Base-by-base conservation (phyloP, 306 rosid species). In the Hylodesmum podocarpum region DNA sequence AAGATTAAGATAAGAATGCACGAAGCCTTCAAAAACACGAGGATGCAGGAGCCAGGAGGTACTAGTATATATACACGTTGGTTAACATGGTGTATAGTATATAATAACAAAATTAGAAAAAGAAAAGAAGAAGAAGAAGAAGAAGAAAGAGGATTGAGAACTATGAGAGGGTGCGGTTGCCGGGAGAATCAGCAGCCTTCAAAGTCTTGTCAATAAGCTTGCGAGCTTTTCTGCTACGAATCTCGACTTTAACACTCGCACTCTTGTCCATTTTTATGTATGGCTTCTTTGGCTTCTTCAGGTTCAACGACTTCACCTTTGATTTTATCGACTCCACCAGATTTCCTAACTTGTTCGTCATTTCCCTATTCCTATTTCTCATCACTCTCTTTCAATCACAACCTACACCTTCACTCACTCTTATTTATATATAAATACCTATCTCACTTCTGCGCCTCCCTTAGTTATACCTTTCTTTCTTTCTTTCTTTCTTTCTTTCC, bases 241-340 rank as follows among this genome's bases (percentile, higher is more conserved):
- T 95, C 89, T 95, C 98, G 0, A 95, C 96, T 84, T 69, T 88
- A 1, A 95, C 96, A 58, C 97, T 95, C 1, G 97, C 88, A 81
- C 98, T 95, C 78, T 95, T 92, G 70, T 92, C 98, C 88, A 95
- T 92, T 83, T 90, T 95, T 1, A 95, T 11, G 82, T 95, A 92
- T 0, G 96, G 87, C 64, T 92, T 91, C 86, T 84, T 91, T 86
- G 81, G 87, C 87, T 31, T 64, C 68, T 84, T 84, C 86, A 73
- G 83, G 80, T 39, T 63, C 47, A 94, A 72, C 0, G 89, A 87
- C 33, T 79, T 53, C 4, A 92, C 97, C 86, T 95, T 92, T 3
- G 93, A 90, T 47, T 95, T 95, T 40, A 95, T 95, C 3, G 97
- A 82, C 54, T 89, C 87, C 85, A 95, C 88, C 80, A 92, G 76